Conservation (phyloP, 345 rosid genomes). For the Eucalyptus erythrocorys region DNA sequence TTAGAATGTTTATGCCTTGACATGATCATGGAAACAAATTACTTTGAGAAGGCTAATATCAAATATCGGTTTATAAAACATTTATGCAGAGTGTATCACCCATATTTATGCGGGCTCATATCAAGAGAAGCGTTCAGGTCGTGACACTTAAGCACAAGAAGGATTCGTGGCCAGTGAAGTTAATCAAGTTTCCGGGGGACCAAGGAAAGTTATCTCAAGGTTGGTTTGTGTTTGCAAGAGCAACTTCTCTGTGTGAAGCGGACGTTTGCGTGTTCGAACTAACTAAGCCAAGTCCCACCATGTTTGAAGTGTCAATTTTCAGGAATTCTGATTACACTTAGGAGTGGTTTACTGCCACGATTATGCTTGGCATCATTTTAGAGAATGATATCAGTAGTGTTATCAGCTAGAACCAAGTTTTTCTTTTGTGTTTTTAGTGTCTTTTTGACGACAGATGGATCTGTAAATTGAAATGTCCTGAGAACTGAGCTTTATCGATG, state of each 20-base stretch:
- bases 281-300: not conserved
- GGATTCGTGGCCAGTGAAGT: not conserved
- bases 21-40: not conserved
- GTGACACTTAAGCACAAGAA: not conserved
- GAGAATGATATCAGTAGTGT: not conserved
- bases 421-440: too few species aligned
- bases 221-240: not conserved
- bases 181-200: not conserved
- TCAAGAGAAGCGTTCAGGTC: not conserved
- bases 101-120: not conserved
- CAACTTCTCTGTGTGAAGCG: not conserved
- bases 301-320: not conserved
- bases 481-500: not conserved
- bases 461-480: not conserved
- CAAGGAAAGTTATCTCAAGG: not conserved
- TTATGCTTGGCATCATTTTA: not conserved
- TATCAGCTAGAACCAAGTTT: not conserved
- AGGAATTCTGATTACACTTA: not conserved
- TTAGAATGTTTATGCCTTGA: not conserved
- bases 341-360: not conserved
- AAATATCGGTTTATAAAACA: not conserved
- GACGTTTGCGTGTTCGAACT: not conserved
- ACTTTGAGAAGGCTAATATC: not conserved
- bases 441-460: not conserved
- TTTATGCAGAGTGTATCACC: not conserved